Percentiles rank a stretch among this genome's conserved stretches.
phyloP scores from a whole-genome alignment of 2,329 filamentous ascomycete genomes.

The Didymella arachidicola region DNA sequence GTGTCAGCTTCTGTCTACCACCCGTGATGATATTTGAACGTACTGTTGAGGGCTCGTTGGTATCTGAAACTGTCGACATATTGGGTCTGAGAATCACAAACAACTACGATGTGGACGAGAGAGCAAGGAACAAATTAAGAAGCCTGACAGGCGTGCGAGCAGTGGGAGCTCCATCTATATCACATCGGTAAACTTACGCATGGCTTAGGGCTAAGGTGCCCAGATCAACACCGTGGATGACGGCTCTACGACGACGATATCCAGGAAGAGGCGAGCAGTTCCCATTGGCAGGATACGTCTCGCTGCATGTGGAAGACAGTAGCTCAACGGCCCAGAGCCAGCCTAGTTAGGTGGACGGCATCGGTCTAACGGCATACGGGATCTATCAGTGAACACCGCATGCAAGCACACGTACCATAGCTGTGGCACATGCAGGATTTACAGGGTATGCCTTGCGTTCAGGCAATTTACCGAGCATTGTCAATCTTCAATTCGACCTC shows the following conservation, averaged over 20 bases:
- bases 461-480: not conserved
- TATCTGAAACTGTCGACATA: conserved; percentile 25
- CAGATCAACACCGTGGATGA: conserved; percentile 18
- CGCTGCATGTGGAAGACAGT: conserved; percentile 14
- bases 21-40: conserved; percentile 1
- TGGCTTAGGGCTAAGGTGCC: conserved; percentile 17
- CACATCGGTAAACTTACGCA: conserved; percentile 15
- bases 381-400: conserved; percentile 7
- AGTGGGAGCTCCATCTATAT: conserved; percentile 13
- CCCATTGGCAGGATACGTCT: conserved; percentile 16
- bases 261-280: not conserved
- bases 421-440: conserved; percentile 12
- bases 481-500: not conserved
- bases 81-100: conserved; percentile 10
- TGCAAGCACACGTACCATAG: conserved; percentile 15
- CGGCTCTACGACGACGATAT: conserved; percentile 16
- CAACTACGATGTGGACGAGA: not conserved
- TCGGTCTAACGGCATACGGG: conserved; percentile 6
- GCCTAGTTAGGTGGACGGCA: conserved; percentile 15
- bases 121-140: conserved; percentile 2
- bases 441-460: conserved; percentile 2
- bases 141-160: conserved; percentile 13
- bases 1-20: conserved; percentile 8
- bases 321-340: conserved; percentile 11
- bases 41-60: conserved; percentile 20